Evolutionary conservation across 345 rosid genomes (phyloP), one percentile per base, ranked within the genome.

Genomic region (Camelina sativa): DNA sequence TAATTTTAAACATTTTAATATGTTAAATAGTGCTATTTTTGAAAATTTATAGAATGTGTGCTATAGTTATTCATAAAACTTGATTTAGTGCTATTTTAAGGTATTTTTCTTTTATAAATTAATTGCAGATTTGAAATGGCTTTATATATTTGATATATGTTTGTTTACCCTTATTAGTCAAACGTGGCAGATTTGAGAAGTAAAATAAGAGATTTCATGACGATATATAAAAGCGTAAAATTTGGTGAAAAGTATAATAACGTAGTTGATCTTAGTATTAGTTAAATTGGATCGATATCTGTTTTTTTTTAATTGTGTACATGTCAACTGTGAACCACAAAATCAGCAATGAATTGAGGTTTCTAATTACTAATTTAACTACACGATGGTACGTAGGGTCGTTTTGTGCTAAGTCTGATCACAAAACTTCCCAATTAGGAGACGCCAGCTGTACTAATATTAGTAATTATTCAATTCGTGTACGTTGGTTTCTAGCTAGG

Each of bases 341-440:
- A 74, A 54, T 62, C 64, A 64, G 77, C 65, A 64, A 32, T 44
- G 25, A 65, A 65, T 46, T 74, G 30, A 35, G 78, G 58, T 37
- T 4, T 34, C 37, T 65, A 65, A 56, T 66, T 32, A 32, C 28
- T 37, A 48, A 47, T 37, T 37, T 11, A 40, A 10, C 11, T 40
- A 62, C 43, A 32, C 11, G 30, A 62, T 19, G 10, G 35, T 17
- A 17, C 17, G 17, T 54, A 19, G 63, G 43, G 62, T 28, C 61
- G 11, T 52, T 57, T 57, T 40, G 22, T 52, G 10, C 41, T 38
- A 20, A 13, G 4, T 32, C 44, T 32, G 34, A 23, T 22, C 20
- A 47, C 23, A 13, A 55, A 28, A 12, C 17, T 19, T 28, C 17
- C 17, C 43, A 62, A 17, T 72, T 20, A 65, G 37, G 32, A 65